A percentile compares a stretch with the other conserved stretches of the same genome.
phyloP scores from a whole-genome alignment of 106 monocot genomes.

The Triglochin maritima region DNA sequence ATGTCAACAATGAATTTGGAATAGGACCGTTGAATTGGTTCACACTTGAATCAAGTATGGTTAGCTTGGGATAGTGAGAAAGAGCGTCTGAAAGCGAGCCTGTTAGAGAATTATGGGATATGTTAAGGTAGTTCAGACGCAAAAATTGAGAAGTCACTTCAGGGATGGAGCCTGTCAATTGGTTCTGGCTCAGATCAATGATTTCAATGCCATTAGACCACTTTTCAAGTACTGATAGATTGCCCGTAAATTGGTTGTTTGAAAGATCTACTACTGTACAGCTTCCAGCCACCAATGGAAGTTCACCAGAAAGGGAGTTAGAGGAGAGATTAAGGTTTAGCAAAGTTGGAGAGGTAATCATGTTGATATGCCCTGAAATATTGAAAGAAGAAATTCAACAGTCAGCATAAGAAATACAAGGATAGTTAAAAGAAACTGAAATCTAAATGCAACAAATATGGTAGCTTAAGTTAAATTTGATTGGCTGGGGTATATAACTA shows the following conservation, averaged over 20 bases:
- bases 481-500: too few relatives aligned
- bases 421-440: neutral
- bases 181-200: slow-evolving; percentile 83
- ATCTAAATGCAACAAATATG: too few relatives aligned
- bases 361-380: slow-evolving; percentile 59
- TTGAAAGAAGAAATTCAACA: neutral
- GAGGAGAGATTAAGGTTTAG: slow-evolving; percentile 82
- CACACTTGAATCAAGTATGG: slow-evolving; percentile 61
- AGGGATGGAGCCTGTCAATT: slow-evolving; percentile 54
- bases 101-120: slow-evolving; percentile 54
- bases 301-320: slow-evolving; percentile 65
- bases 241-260: slow-evolving; percentile 65
- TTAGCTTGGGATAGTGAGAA: slow-evolving; percentile 52
- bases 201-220: slow-evolving; percentile 71
- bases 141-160: slow-evolving; percentile 68
- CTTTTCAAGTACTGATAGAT: slow-evolving; percentile 74
- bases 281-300: slow-evolving; percentile 74
- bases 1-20: slow-evolving; percentile 30
- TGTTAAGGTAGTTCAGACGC: slow-evolving; percentile 56
- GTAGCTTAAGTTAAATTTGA: too few relatives aligned
- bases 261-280: slow-evolving; percentile 72
- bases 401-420: neutral
- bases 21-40: slow-evolving; percentile 58
- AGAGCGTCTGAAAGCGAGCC: slow-evolving; percentile 39
- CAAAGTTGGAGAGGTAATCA: slow-evolving; percentile 91